Conservation (phyloP, 306 rosid genomes). For the Prosopis cineraria region DNA sequence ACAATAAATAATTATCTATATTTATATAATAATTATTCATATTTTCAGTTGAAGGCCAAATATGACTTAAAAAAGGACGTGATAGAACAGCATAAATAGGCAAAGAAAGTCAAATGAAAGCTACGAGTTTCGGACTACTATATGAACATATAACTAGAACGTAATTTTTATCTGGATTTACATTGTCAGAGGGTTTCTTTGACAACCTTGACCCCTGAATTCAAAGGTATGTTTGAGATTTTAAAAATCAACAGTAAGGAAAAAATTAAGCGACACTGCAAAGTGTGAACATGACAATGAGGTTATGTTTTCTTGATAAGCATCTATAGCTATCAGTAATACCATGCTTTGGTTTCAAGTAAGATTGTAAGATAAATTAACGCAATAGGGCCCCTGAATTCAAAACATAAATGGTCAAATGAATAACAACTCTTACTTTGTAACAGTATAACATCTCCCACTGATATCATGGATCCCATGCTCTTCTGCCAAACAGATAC, state of each 20-base stretch:
- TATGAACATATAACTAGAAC: not conserved
- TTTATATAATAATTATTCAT: too few species aligned
- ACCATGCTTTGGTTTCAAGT: not conserved
- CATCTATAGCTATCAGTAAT: slow-evolving; percentile 13
- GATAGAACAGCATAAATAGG: not conserved
- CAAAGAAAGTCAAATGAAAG: not conserved
- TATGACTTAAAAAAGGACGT: not conserved
- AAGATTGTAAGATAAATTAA: not conserved
- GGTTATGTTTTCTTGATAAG: not conserved
- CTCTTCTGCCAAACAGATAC: slow-evolving; percentile 73
- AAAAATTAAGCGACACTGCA: not conserved
- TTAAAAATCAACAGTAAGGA: not conserved
- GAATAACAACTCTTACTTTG: slow-evolving; percentile 45
- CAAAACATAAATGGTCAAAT: not conserved
- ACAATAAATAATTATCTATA: not conserved
- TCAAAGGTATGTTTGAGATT: not conserved
- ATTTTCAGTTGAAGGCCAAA: not conserved
- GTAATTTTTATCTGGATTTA: not conserved
- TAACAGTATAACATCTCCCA: slow-evolving; percentile 63
- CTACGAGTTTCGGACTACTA: not conserved
- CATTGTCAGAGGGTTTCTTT: not conserved
- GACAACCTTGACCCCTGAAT: not conserved
- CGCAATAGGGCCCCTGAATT: not conserved
- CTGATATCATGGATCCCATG: slow-evolving; percentile 47
- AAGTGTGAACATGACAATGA: not conserved